phyloP scores from a whole-genome alignment of 352 stramenopile species.

The Thalassiosira delicatula region DNA sequence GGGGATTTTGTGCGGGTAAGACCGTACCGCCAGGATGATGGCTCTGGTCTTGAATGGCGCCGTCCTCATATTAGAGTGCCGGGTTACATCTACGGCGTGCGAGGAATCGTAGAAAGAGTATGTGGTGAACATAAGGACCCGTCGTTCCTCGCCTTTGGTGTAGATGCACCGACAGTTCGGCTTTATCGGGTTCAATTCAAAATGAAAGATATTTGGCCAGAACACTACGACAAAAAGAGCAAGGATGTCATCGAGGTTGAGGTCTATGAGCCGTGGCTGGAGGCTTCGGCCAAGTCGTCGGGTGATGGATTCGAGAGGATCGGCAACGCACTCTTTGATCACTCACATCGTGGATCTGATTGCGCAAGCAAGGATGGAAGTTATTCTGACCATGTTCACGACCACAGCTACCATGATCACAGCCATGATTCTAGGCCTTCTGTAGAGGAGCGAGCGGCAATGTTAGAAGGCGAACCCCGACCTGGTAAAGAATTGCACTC shows the following conservation, averaged over 20 bases:
- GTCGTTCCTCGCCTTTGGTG: slow-evolving; percentile 71
- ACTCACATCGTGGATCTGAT: slow-evolving; percentile 35
- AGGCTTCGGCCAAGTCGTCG: slow-evolving; percentile 15
- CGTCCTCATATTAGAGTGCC: slow-evolving; percentile 76
- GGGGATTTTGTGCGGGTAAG: slow-evolving; percentile 72
- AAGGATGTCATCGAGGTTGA: slow-evolving; percentile 73
- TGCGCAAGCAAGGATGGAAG: slow-evolving; percentile 42
- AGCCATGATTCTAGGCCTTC: slow-evolving; percentile 57
- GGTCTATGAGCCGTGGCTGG: slow-evolving; percentile 79
- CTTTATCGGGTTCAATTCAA: slow-evolving; percentile 77
- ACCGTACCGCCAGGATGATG: slow-evolving; percentile 39
- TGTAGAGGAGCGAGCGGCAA: slow-evolving; percentile 63
- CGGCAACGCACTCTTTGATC: slow-evolving; percentile 44
- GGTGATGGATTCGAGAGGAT: slow-evolving; percentile 62
- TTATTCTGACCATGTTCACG: slow-evolving; percentile 30
- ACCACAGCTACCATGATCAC: slow-evolving; percentile 62
- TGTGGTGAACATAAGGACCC: slow-evolving; percentile 70
- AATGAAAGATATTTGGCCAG: slow-evolving; percentile 68
- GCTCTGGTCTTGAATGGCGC: slow-evolving; percentile 54
- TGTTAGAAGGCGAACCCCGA: slow-evolving; percentile 53
- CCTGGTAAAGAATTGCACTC: slow-evolving; percentile 63
- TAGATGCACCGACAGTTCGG: slow-evolving; percentile 52
- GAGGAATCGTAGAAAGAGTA: slow-evolving; percentile 64
- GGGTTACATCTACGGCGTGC: slow-evolving; percentile 81
- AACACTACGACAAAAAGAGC: no score